phyloP scores from a whole-genome alignment of 202 grass and related monocot species.

The Hordeum pubiflorum region DNA sequence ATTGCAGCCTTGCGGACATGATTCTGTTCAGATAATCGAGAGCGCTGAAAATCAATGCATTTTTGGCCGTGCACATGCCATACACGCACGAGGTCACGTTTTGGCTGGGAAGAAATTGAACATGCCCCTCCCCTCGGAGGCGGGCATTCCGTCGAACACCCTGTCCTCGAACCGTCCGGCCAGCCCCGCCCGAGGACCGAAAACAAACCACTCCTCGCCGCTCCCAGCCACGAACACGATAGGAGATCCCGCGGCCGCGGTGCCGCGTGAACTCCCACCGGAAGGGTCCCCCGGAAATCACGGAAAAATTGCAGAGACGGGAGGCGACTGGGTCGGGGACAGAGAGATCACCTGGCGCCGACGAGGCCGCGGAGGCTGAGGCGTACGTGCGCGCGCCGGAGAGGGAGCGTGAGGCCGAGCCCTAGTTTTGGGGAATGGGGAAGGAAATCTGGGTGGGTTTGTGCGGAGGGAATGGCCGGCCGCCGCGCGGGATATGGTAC shows the following conservation, averaged over 20 bases:
- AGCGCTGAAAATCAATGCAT: background rate
- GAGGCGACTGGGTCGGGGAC: background rate
- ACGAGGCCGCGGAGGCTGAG: too few relatives aligned
- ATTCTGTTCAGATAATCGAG: background rate
- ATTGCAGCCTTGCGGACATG: background rate
- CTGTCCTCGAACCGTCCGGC: background rate
- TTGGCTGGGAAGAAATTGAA: background rate
- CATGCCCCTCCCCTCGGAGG: background rate
- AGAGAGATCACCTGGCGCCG: background rate
- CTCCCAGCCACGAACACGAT: background rate
- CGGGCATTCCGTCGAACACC: constrained; percentile 21
- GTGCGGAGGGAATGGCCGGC: too few relatives aligned
- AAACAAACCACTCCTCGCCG: background rate
- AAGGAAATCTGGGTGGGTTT: too few relatives aligned
- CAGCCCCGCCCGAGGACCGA: background rate
- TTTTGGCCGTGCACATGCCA: background rate
- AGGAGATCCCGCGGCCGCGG: background rate
- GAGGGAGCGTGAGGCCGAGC: too few relatives aligned
- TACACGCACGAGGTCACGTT: background rate
- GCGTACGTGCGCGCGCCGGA: too few relatives aligned
- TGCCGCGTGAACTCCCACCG: background rate
- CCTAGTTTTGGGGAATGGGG: too few relatives aligned
- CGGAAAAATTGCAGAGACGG: background rate
- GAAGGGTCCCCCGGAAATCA: background rate
- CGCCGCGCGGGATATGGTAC: too few relatives aligned